Base-by-base conservation (phyloP, 2,329 filamentous ascomycete species). In the Cladophialophora bantiana region DNA sequence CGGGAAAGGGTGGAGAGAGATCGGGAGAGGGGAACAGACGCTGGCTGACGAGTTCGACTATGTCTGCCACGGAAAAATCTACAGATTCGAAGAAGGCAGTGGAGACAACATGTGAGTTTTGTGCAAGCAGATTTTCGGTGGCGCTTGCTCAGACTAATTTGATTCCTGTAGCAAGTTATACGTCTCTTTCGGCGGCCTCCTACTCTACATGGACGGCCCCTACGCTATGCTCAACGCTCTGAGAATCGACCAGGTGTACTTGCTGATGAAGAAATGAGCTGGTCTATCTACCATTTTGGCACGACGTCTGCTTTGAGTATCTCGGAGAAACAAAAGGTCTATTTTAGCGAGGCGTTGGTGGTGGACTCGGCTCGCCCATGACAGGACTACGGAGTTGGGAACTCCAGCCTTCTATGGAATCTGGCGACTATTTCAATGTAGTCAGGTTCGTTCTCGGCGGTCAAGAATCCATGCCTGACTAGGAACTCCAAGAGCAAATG, bases 171-270 rank as follows among this genome's bases (percentile, higher is more conserved):
- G 94, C 78, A 96, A 97, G 78, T 92, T 93, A 34, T 99, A 94
- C 80, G 86, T 96, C 73, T 97, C 93, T 1, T 99, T 97, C 75
- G 95, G 95, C 56, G 95, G 95, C 7, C 83, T 99, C 71, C 81
- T 99, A 74, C 89, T 98, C 81, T 93, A 90, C 74, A 85, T 99
- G 64, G 91, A 97, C 75, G 95, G 96, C 5, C 95, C 95, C 2
- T 95, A 96, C 80, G 96, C 95, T 85, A 97, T 97, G 83, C 87
- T 99, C 70, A 96, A 91, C 38, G 91, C 93, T 34, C 82, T 99
- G 76, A 88, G 93, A 74, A 94, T 97, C 75, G 95, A 99, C 78
- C 90, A 97, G 77, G 89, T 96, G 70, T 99, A 99, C 78, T 86
- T 99, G 68, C 85, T 98, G 68, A 84, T 96, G 73, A 99, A 97